phyloP scores from a whole-genome alignment of 768 basidiomycete genomes.

The Hemileccinum impolitum region DNA sequence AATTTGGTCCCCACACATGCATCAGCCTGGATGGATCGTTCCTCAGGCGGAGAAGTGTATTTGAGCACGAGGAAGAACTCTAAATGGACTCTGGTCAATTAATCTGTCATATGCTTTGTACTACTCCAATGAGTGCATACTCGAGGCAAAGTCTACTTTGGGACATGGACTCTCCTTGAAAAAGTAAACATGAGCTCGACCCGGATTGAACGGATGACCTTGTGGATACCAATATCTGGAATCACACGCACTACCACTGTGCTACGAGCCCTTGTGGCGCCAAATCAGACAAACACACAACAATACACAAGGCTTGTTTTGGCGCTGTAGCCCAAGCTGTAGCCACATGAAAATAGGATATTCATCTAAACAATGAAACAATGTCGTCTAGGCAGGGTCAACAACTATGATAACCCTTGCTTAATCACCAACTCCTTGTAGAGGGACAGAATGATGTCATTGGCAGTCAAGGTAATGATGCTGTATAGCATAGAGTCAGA shows the following conservation, averaged over 20 bases:
- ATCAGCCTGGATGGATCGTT: constrained; percentile 67
- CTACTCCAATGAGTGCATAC: not conserved
- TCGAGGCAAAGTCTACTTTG: too few relatives aligned
- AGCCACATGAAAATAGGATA: too few relatives aligned
- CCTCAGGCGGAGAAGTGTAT: constrained; percentile 64
- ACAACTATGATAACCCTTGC: constrained; percentile 11
- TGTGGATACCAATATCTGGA: constrained; percentile 32
- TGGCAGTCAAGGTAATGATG: constrained; percentile 87
- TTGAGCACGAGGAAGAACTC: constrained; percentile 65
- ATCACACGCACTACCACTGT: constrained; percentile 36
- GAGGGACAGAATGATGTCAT: constrained; percentile 70
- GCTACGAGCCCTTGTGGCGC: constrained; percentile 21
- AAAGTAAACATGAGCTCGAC: constrained; percentile 31
- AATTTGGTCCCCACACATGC: constrained; percentile 68
- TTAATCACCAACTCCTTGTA: constrained; percentile 47
- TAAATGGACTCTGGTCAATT: constrained; percentile 47
- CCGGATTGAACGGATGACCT: constrained; percentile 46
- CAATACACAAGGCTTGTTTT: too few relatives aligned
- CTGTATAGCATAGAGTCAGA: constrained; percentile 34
- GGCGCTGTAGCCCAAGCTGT: too few relatives aligned
- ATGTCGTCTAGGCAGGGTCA: not conserved
- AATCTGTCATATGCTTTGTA: not conserved
- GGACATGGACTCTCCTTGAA: too few relatives aligned
- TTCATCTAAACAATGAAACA: not conserved
- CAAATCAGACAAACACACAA: too few relatives aligned